Conservation (phyloP, 2,329 filamentous ascomycete species). For the Aspergillus sp. region DNA sequence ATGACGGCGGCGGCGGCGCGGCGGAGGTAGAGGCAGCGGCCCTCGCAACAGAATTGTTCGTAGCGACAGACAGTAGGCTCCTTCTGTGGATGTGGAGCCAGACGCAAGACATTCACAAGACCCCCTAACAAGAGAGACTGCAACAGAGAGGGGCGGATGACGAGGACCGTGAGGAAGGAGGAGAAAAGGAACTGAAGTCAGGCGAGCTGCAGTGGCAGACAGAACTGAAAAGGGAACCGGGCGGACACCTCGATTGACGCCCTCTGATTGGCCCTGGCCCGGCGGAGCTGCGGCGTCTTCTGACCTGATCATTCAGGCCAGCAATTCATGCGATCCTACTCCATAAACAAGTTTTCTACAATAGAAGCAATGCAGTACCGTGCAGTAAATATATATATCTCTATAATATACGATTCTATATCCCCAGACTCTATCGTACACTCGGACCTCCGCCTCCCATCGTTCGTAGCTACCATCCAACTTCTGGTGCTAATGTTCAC, state of each 20-base stretch:
- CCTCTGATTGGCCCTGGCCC: constrained; percentile 24
- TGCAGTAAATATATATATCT: neutral
- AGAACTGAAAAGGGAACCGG: neutral
- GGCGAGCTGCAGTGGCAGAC: constrained; percentile 11
- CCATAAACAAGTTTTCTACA: no score
- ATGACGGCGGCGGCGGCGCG: constrained; percentile 15
- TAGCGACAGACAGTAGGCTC: constrained; percentile 30
- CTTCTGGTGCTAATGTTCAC: neutral
- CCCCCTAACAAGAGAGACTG: constrained; percentile 15
- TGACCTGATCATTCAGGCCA: constrained; percentile 8
- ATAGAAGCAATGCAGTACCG: neutral
- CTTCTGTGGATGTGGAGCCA: constrained; percentile 33
- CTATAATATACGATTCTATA: neutral
- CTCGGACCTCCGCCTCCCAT: neutral
- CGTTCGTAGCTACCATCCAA: neutral
- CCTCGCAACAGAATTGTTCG: constrained; percentile 20
- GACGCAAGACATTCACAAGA: constrained; percentile 40
- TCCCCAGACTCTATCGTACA: neutral
- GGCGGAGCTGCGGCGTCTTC: neutral
- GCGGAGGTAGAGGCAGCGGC: constrained; percentile 13
- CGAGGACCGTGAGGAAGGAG: constrained; percentile 15
- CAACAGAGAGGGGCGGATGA: constrained; percentile 19
- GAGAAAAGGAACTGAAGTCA: constrained; percentile 13
- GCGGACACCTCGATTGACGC: constrained; percentile 1
- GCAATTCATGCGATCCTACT: neutral